These are phyloP conservation scores for Pyrenophora tritici-repentis DNA, from an alignment of 2,329 filamentous ascomycete species.

Conservation along the genomic window DNA sequence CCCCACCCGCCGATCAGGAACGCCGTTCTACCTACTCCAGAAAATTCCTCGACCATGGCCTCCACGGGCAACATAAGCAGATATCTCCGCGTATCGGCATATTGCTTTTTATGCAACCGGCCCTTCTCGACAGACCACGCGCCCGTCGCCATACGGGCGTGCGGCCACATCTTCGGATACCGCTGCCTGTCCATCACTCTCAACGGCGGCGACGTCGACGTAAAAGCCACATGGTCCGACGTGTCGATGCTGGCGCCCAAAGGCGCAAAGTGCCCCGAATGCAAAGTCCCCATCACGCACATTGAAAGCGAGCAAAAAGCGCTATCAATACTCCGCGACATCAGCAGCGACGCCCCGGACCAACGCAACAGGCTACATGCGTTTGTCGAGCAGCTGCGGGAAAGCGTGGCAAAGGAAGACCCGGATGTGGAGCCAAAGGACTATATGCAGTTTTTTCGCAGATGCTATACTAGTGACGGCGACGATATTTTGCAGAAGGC, in stretches of 20 bases:
- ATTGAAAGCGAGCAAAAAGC: slow-evolving; percentile 6
- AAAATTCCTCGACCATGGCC: background rate
- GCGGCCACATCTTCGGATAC: slow-evolving; percentile 4
- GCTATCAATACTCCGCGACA: slow-evolving; percentile 1
- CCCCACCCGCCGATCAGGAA: background rate
- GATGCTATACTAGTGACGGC: slow-evolving; percentile 7
- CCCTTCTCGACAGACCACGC: slow-evolving; percentile 1
- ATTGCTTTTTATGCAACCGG: slow-evolving; percentile 2
- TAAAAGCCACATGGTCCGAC: slow-evolving; percentile 3
- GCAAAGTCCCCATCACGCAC: slow-evolving; percentile 1
- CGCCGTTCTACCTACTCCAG: background rate
- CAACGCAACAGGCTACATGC: slow-evolving; percentile 2
- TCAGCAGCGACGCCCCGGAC: background rate
- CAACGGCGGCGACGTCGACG: slow-evolving; percentile 4
- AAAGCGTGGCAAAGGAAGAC: slow-evolving; percentile 1
- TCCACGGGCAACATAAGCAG: background rate
- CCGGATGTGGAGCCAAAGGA: background rate
- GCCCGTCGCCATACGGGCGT: background rate
- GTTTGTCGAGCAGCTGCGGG: slow-evolving; percentile 5
- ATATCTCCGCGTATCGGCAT: background rate
- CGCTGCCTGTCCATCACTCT: slow-evolving; percentile 3
- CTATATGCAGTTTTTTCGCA: slow-evolving; percentile 3
- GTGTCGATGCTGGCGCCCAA: background rate
- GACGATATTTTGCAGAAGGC: slow-evolving; percentile 5
- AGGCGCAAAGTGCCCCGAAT: slow-evolving; percentile 5